Conservation (phyloP, 345 rosid genomes). For the Nephelium lappaceum region DNA sequence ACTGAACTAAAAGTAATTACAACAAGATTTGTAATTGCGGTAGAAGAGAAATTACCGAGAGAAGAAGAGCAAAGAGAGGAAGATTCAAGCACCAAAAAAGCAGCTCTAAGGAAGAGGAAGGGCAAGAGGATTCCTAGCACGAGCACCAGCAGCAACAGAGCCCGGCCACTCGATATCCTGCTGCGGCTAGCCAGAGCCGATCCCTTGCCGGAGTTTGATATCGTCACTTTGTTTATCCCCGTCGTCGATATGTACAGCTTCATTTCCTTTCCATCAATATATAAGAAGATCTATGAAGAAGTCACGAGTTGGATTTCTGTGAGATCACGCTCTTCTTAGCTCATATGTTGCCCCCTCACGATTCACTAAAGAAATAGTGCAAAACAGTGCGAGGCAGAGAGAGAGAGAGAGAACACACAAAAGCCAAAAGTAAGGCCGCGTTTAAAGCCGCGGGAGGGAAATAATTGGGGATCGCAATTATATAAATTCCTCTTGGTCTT, state of each 20-base stretch:
- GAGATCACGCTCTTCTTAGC: slow-evolving; percentile 23
- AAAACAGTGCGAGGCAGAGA: background rate
- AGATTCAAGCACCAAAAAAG: slow-evolving; percentile 80
- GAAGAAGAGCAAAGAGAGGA: slow-evolving; percentile 66
- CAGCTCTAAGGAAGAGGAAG: slow-evolving; percentile 66
- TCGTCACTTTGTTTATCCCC: slow-evolving; percentile 67
- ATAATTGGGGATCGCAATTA: background rate
- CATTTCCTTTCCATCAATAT: slow-evolving; percentile 41
- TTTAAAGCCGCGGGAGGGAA: slow-evolving; percentile 52
- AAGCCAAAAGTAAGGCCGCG: slow-evolving; percentile 60
- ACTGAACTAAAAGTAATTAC: too few relatives aligned
- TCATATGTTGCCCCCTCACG: background rate
- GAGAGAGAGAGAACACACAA: background rate
- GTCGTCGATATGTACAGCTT: slow-evolving; percentile 72
- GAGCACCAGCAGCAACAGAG: slow-evolving; percentile 53
- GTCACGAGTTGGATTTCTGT: slow-evolving; percentile 13
- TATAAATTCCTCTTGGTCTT: background rate
- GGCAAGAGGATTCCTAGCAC: slow-evolving; percentile 62
- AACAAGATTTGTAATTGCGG: background rate
- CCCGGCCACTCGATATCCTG: slow-evolving; percentile 51
- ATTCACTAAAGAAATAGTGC: background rate
- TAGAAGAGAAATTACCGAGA: slow-evolving; percentile 36
- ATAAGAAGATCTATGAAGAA: slow-evolving; percentile 18
- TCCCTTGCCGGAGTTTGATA: slow-evolving; percentile 51
- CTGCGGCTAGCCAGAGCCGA: slow-evolving; percentile 50